phyloP scores from a whole-genome alignment of 2,329 filamentous ascomycete genomes.

The Botrytis pseudocinerea region DNA sequence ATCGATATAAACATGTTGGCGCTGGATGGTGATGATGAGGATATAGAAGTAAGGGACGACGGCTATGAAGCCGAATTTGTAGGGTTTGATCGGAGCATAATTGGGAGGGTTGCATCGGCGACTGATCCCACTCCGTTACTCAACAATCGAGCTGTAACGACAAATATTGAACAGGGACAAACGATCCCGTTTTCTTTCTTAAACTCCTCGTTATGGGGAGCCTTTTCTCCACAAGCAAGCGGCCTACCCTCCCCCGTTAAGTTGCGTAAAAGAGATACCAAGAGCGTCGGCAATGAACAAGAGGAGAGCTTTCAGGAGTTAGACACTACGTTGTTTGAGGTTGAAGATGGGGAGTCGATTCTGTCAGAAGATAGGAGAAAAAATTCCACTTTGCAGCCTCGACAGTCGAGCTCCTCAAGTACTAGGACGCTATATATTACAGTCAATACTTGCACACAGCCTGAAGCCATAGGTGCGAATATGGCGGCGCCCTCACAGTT shows the following conservation, averaged over 20 bases:
- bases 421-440: slow-evolving; percentile 66
- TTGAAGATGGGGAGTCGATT: slow-evolving; percentile 9
- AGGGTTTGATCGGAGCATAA: slow-evolving; percentile 60
- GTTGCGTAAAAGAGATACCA: slow-evolving; percentile 27
- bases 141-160: slow-evolving; percentile 64
- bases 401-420: slow-evolving; percentile 28
- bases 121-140: slow-evolving; percentile 49
- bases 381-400: slow-evolving; percentile 24
- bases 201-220: slow-evolving; percentile 53
- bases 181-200: slow-evolving; percentile 66
- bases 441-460: slow-evolving; percentile 83
- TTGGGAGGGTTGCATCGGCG: slow-evolving; percentile 59
- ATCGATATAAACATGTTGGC: slow-evolving; percentile 41
- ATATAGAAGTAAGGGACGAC: slow-evolving; percentile 40
- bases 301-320: slow-evolving; percentile 20
- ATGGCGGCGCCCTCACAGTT: slow-evolving; percentile 66
- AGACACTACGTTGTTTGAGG: slow-evolving; percentile 11
- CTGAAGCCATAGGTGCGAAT: slow-evolving; percentile 43
- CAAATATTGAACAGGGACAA: slow-evolving; percentile 63
- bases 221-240: slow-evolving; percentile 42
- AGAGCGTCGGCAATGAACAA: slow-evolving; percentile 26
- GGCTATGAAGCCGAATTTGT: slow-evolving; percentile 62
- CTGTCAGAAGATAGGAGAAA: background rate
- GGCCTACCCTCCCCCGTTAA: slow-evolving; percentile 42
- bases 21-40: slow-evolving; percentile 37